Conservation (phyloP, 306 rosid species). For the Trifolium dubium region DNA sequence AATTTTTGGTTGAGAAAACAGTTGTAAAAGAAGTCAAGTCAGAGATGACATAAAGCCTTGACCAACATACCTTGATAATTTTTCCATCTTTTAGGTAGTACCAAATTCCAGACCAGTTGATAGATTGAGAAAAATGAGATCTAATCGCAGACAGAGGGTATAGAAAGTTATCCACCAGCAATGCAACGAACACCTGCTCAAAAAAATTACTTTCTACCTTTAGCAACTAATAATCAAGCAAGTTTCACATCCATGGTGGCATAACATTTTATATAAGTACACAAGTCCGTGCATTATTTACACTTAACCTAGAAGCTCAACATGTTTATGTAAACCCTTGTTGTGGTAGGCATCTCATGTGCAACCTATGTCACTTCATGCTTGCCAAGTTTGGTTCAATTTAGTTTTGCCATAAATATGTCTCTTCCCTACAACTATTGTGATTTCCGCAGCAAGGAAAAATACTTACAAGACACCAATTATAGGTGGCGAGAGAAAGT, state of each 20-base stretch:
- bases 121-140: slow-evolving; percentile 90
- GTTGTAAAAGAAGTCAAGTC: slow-evolving; percentile 9
- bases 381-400: slow-evolving; percentile 33
- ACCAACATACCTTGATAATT: slow-evolving; percentile 71
- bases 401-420: slow-evolving; percentile 7
- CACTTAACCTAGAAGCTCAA: slow-evolving; percentile 22
- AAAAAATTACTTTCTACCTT: slow-evolving; percentile 41
- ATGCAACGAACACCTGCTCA: slow-evolving; percentile 87
- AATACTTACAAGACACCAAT: slow-evolving; percentile 76
- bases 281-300: slow-evolving; percentile 27
- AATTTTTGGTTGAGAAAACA: slow-evolving; percentile 40
- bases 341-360: not conserved
- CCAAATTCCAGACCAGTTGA: slow-evolving; percentile 96
- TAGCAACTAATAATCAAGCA: slow-evolving; percentile 39
- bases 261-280: slow-evolving; percentile 28
- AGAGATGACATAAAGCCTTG: slow-evolving; percentile 32
- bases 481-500: slow-evolving; percentile 83
- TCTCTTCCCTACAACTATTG: not conserved
- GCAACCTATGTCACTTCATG: slow-evolving; percentile 15
- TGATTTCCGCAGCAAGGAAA: slow-evolving; percentile 19
- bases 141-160: slow-evolving; percentile 90
- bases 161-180: slow-evolving; percentile 90
- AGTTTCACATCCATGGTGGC: slow-evolving; percentile 23
- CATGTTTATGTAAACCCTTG: slow-evolving; percentile 16
- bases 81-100: slow-evolving; percentile 89